Base-by-base conservation (phyloP, 2,329 filamentous ascomycete genomes). In the Clonostachys sp. region DNA sequence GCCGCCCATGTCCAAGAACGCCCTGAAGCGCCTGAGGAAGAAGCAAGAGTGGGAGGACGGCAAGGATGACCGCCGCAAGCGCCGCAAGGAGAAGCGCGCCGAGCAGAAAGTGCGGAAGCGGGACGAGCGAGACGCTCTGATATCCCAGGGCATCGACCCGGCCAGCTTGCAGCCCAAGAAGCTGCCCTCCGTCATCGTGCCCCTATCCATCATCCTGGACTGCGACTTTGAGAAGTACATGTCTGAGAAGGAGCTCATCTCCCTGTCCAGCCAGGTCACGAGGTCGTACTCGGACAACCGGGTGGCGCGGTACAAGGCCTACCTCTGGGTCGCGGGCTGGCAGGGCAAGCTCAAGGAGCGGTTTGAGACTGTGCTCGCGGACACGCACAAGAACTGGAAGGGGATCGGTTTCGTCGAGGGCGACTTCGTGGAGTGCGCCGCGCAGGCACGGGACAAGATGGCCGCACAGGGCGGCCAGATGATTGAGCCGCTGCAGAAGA, bases 181-280 rank as follows among this genome's bases (percentile, higher is more conserved):
- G 51, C 62, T 61, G 42, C 58, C 57, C 40, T 59, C 67, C 41
- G 70, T 74, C 44, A 79, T 83, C 48, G 77, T 95, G 0, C 91
- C 91, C 2, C 71, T 97, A 18, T 81, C 89, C 0, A 72, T 99
- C 54, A 75, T 99, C 50, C 72, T 99, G 52, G 94, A 99, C 70
- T 97, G 92, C 68, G 84, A 88, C 55, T 99, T 95, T 63, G 91
- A 99, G 64, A 75, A 87, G 40, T 80, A 91, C 60, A 99, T 99
- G 94, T 77, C 77, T 45, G 87, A 92, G 36, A 86, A 87, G 56
- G 94, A 99, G 68, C 74, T 88, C 33, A 84, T 91, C 47, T 96
- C 90, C 5, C 77, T 99, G 12, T 81, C 82, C 2, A 81, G 84
- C 48, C 94, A 99, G 66, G 76, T 99, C 51, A 95, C 90, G 9